Base-by-base conservation (phyloP, 352 stramenopile genomes). In the Globisporangium sylvaticum region DNA sequence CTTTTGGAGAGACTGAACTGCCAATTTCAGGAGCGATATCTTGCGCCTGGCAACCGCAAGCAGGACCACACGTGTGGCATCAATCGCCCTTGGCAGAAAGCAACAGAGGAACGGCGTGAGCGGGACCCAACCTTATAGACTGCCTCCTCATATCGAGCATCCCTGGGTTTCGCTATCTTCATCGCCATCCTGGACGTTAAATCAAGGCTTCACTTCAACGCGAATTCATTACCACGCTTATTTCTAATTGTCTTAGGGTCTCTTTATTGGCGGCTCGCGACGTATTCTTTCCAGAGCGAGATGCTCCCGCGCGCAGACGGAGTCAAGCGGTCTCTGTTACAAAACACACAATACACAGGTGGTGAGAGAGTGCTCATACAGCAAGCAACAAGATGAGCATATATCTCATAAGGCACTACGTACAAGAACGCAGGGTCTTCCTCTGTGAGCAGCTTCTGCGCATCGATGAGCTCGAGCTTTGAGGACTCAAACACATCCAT, bases 401-500 rank as follows among this genome's bases (percentile, higher is more conserved):
- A 58, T 15, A 39, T 24, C 25, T 31, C 22, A 48, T 61, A 48
- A 29, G n/a, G 37, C 12, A 29, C 7, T 8, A 60, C 76, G 50
- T 76, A 88, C 78, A 83, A 50, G 50, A 62, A 57, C 1, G 67
- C 66, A 6, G 62, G 32, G 10, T 66, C 57, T 15, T 68, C 58
- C 2, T 62, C 48, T 6, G 18, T 55, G n/a, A 89, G 71, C 52
- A 89, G 65, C 10, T 53, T 64, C 12, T 77, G 56, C 0, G 68
- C 57, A 27, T 81, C 69, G 31, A 91, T 65, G 27, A 90, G 70
- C 18, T 81, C 66, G 12, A 92, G 64, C 53, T 79, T 72, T 14
- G 81, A 76, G 14, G 85, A 90, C 61, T 90, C 82, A 37, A 88
- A 90, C 67, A 78, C 68, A 57, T 90, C 82, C 15, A 62, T 32